These are phyloP conservation scores for Stropharia rugosoannulata DNA, from an alignment of 768 basidiomycete species.

Conservation along the genomic window DNA sequence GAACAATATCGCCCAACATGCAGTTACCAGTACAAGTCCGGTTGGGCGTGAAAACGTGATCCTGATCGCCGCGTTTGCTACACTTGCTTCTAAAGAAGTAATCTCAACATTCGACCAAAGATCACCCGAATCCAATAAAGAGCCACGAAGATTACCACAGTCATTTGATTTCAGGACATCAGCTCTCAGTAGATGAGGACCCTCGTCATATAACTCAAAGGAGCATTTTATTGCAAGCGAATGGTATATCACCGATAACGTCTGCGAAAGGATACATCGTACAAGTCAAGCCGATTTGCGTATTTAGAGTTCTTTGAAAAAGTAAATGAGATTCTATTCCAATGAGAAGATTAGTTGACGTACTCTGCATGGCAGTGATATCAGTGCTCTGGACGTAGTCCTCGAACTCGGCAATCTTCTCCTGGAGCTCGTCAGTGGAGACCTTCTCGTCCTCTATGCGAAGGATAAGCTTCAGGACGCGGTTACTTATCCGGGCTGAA, in stretches of 20 bases:
- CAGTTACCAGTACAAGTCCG: neutral
- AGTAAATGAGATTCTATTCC: neutral
- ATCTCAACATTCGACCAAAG: too few relatives aligned
- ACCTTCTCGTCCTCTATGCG: slow-evolving; percentile 89
- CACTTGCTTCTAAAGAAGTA: neutral
- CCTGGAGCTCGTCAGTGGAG: slow-evolving; percentile 91
- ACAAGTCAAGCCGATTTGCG: slow-evolving; percentile 9
- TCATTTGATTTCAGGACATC: too few relatives aligned
- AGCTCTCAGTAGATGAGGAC: too few relatives aligned
- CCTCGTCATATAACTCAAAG: too few relatives aligned
- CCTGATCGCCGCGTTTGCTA: slow-evolving; percentile 4
- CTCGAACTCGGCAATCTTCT: slow-evolving; percentile 81
- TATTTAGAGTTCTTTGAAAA: slow-evolving; percentile 21
- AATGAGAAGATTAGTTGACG: slow-evolving; percentile 19
- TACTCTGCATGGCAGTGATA: slow-evolving; percentile 93
- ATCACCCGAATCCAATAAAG: too few relatives aligned
- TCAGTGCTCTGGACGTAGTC: slow-evolving; percentile 92
- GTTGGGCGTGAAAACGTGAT: neutral
- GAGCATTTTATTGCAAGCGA: too few relatives aligned
- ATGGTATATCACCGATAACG: slow-evolving; percentile 1
- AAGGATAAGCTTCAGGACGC: neutral
- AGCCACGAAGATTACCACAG: too few relatives aligned
- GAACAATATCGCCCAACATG: neutral
- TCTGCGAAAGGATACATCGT: slow-evolving; percentile 10
- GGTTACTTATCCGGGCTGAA: neutral